Conservation (phyloP, 208 protist genomes). For the Sergeia podlipaevii region DNA sequence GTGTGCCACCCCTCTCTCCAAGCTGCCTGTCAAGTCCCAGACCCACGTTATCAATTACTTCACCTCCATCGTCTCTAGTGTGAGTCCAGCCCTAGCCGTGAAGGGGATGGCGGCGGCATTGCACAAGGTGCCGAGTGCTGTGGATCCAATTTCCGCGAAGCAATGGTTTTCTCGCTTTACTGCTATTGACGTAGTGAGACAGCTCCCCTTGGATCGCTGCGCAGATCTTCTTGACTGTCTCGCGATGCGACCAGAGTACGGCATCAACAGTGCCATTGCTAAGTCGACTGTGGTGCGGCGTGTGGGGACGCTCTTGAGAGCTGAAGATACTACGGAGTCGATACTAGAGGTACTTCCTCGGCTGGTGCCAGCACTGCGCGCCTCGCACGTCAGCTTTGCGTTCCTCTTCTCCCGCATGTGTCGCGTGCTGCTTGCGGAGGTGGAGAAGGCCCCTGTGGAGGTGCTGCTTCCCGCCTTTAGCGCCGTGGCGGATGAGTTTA, state of each 20-base stretch:
- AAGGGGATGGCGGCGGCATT: constrained; percentile 37
- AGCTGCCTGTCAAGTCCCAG: constrained; percentile 43
- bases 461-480: constrained; percentile 56
- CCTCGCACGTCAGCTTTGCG: constrained; percentile 49
- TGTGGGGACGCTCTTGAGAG: constrained; percentile 21
- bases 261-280: constrained; percentile 30
- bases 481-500: constrained; percentile 62
- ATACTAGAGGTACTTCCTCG: constrained; percentile 28
- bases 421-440: constrained; percentile 57
- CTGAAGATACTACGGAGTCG: not conserved
- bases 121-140: constrained; percentile 6
- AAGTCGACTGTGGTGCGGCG: constrained; percentile 25
- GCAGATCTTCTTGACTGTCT: constrained; percentile 47
- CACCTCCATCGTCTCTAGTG: constrained; percentile 42
- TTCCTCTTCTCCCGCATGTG: constrained; percentile 69
- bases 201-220: constrained; percentile 34
- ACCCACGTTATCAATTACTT: constrained; percentile 57
- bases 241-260: constrained; percentile 18
- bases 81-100: constrained; percentile 44
- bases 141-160: constrained; percentile 66
- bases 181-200: constrained; percentile 43
- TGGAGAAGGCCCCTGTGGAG: constrained; percentile 34
- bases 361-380: constrained; percentile 38
- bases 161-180: constrained; percentile 76
- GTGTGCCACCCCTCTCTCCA: constrained; percentile 29